Conservation (phyloP, 345 rosid species). For the Citrus maxima region DNA sequence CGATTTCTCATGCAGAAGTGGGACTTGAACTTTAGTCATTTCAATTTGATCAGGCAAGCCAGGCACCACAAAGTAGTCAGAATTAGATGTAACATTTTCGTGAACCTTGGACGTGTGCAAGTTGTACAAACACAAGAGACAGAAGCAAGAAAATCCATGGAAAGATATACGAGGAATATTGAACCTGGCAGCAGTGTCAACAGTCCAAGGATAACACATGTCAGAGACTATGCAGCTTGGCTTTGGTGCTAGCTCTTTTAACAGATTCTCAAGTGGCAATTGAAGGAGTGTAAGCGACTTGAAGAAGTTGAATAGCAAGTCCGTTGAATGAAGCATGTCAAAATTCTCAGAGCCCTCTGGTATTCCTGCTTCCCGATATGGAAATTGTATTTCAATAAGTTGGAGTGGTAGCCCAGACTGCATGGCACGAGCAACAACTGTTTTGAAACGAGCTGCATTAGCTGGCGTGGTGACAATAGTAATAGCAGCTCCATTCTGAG, state of each 20-base stretch:
- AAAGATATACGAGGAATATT: conserved; percentile 25
- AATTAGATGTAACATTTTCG: conserved; percentile 18
- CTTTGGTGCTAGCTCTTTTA: conserved; percentile 13
- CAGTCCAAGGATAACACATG: conserved; percentile 21
- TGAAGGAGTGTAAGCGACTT: neutral
- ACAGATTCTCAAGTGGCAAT: conserved; percentile 12
- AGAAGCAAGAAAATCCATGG: conserved; percentile 20
- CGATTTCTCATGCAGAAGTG: neutral
- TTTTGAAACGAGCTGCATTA: conserved; percentile 17
- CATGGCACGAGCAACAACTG: neutral
- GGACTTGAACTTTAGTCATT: conserved; percentile 12
- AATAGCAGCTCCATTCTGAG: conserved; percentile 34
- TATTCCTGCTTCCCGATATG: conserved; percentile 2
- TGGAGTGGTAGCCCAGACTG: neutral
- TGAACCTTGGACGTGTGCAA: conserved; percentile 23
- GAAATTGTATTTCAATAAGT: neutral
- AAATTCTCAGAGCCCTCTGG: conserved; percentile 5
- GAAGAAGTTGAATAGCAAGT: neutral
- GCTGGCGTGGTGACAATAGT: conserved; percentile 47
- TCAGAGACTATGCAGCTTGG: conserved; percentile 41
- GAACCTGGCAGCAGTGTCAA: conserved; percentile 11
- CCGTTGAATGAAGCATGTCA: neutral
- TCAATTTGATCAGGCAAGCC: conserved; percentile 25
- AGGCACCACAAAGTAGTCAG: conserved; percentile 30
- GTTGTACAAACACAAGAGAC: neutral